Evolutionary conservation across 2,329 filamentous ascomycete species (phyloP).

Genomic region (Pseudogymnoascus sp.): DNA sequence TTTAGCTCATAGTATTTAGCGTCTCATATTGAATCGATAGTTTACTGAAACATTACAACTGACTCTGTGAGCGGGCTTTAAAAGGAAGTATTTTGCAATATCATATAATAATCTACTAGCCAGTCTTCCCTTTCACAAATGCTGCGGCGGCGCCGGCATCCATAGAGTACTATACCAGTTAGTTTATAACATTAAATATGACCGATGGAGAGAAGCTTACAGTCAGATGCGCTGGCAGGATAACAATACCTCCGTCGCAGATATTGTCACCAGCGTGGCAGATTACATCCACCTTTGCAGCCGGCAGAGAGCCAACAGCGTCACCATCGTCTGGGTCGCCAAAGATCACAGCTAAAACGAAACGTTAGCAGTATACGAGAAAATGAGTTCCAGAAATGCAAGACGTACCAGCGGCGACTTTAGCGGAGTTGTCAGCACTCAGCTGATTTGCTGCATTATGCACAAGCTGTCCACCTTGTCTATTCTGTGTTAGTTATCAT

Average conservation of each 20-base stretch:
- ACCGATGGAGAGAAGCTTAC: neutral
- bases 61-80: neutral
- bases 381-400: neutral
- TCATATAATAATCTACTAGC: neutral
- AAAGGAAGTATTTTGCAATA: neutral
- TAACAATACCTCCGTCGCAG: slow-evolving; percentile 14
- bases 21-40: neutral
- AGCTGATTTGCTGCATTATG: slow-evolving; percentile 22
- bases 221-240: slow-evolving; percentile 18
- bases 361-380: neutral
- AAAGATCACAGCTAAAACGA: slow-evolving; percentile 20
- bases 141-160: slow-evolving; percentile 10
- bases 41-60: neutral
- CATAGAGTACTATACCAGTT: slow-evolving; percentile 6
- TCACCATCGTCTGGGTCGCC: slow-evolving; percentile 23
- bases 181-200: neutral
- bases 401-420: slow-evolving; percentile 19
- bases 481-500: neutral
- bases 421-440: slow-evolving; percentile 11
- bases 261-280: slow-evolving; percentile 23
- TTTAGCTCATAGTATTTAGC: neutral
- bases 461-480: slow-evolving; percentile 21
- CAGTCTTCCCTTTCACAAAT: slow-evolving; percentile 9
- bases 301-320: slow-evolving; percentile 16
- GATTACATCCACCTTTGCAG: slow-evolving; percentile 20